Base-by-base conservation (phyloP, 805 yeast species). In the Wickerhamomyces bisporus region DNA sequence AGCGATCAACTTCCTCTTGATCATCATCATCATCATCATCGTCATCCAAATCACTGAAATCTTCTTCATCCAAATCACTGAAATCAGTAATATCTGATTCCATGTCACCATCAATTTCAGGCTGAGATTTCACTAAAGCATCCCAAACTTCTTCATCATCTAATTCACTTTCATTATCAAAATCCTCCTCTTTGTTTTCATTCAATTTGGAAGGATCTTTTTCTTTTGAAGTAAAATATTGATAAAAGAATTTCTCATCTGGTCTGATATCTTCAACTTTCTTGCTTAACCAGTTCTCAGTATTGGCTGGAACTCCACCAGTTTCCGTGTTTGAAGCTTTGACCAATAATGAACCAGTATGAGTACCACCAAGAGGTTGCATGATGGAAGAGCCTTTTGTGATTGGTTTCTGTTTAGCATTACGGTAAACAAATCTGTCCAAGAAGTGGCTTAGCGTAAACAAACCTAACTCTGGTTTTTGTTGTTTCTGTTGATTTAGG, bases 331-430 rank as follows among this genome's bases (percentile, higher is more conserved):
- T 70, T 12, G 86, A 74, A n/a, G 86, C 77, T 52, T 69, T 79
- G 11, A 84, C 86, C 48, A 84, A 68, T 37, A 83, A 62, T 5
- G 80, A 66, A 9, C 84, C 86, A 16, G 86, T 80, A 45, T 81
- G 84, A 1, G 79, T 72, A 45, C 96, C 97, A 32, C 94, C 88
- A 47, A 93, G 70, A 35, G 98, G 98, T 69, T 93, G 98, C 98
- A 93, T 93, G 57, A 93, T 89, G 31, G 97, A 87, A 4, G 83
- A 70, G 53, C 98, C 98, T 58, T 84, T 80, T n/a, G 80, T 65
- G 25, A 68, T 60, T 15, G 79, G 70, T 61, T 82, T 85, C 52
- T 78, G 82, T 65, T 86, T 87, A 34, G 96, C 86, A 60, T 88
- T 87, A 64, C 86, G 83, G 68, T 93, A 93, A 28, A 93, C 96